These are phyloP conservation scores for Oryza brachyantha DNA, from an alignment of 176 grass and related monocot genomes.

Conservation along the genomic window DNA sequence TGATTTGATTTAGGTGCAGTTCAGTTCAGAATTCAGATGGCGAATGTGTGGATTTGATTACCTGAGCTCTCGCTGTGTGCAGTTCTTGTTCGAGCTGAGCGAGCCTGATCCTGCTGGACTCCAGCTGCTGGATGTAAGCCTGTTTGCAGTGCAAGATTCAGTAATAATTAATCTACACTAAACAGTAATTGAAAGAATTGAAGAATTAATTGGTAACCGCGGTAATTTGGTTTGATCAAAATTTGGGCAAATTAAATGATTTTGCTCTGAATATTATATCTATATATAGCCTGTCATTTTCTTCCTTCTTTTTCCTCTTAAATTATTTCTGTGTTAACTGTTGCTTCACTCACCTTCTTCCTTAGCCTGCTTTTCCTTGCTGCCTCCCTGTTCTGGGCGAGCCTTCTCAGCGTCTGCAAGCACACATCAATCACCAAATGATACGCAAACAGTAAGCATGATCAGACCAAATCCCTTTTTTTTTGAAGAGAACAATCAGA, in stretches of 20 bases:
- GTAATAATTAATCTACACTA: not conserved
- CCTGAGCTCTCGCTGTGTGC: constrained; percentile 78
- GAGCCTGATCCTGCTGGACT: constrained; percentile 83
- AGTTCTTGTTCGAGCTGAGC: constrained; percentile 88
- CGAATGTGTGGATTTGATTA: not conserved
- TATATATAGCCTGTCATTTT: not conserved
- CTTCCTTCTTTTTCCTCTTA: not conserved
- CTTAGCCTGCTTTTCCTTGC: constrained; percentile 95
- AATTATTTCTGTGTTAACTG: not conserved
- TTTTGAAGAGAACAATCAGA: too few species aligned
- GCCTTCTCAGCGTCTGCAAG: constrained; percentile 79
- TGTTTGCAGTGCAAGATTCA: constrained; percentile 22
- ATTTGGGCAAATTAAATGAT: not conserved
- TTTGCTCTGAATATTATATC: not conserved
- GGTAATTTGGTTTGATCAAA: not conserved
- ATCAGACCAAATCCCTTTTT: not conserved
- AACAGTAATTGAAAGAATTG: not conserved
- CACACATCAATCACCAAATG: not conserved
- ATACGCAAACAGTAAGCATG: not conserved
- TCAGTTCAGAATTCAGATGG: not conserved
- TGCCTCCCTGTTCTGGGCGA: constrained; percentile 97
- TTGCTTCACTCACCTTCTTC: constrained; percentile 69
- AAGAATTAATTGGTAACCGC: not conserved
- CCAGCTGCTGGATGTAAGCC: constrained; percentile 99
- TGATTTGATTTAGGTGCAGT: not conserved